phyloP scores from a whole-genome alignment of 331 rosid species.

The Malus hybrid region DNA sequence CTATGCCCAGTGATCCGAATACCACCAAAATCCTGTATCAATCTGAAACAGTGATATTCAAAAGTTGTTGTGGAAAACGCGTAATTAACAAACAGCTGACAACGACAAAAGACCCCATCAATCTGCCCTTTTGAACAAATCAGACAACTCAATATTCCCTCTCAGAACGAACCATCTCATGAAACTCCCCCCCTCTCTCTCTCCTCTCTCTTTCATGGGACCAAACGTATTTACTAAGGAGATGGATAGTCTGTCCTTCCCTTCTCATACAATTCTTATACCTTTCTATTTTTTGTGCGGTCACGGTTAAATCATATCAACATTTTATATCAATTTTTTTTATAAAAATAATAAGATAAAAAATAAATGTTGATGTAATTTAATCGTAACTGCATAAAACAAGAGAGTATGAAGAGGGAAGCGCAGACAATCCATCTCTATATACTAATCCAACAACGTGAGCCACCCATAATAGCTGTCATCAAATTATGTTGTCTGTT shows the following conservation, averaged over 20 bases:
- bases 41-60: not conserved
- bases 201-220: not conserved
- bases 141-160: not conserved
- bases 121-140: no score
- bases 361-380: no score
- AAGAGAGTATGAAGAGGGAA: no score
- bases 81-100: not conserved
- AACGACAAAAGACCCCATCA: not conserved
- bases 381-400: no score
- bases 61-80: conserved; percentile 7
- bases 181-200: not conserved
- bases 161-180: conserved; percentile 9
- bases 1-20: not conserved
- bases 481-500: conserved; percentile 1
- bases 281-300: no score
- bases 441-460: not conserved
- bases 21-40: not conserved
- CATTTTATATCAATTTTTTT: no score
- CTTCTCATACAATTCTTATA: no score
- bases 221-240: not conserved
- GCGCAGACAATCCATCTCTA: no score
- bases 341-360: no score
- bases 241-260: no score
- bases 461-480: conserved; percentile 31
- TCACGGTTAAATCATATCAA: no score